Conservation (phyloP, 306 rosid species). For the Carpinus viminea region DNA sequence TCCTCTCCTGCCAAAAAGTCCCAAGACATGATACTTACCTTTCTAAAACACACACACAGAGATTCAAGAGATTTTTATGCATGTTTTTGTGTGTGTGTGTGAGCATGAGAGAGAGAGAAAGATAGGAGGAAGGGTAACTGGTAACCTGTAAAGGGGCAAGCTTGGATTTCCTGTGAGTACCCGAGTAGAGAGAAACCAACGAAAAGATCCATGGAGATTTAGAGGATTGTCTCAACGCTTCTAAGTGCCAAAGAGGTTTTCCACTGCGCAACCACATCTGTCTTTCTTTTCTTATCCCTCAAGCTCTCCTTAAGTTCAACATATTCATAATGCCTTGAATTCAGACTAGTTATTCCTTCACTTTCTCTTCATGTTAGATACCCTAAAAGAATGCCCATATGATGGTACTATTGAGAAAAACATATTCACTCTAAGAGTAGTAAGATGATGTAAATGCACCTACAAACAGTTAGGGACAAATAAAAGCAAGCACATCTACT, state of each 20-base stretch:
- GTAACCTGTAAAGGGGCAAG: constrained; percentile 88
- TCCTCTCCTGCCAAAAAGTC: constrained; percentile 66
- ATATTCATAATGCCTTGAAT: constrained; percentile 15
- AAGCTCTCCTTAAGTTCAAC: constrained; percentile 8
- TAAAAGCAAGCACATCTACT: background rate
- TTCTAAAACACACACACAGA: constrained; percentile 14
- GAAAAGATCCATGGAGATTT: constrained; percentile 49
- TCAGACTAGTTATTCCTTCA: constrained; percentile 20
- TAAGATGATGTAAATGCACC: background rate
- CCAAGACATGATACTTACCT: constrained; percentile 3
- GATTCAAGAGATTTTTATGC: constrained; percentile 5
- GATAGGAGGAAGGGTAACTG: background rate
- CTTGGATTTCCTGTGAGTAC: constrained; percentile 56
- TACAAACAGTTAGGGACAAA: background rate
- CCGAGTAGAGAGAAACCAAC: constrained; percentile 43
- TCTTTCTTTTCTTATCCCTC: constrained; percentile 24
- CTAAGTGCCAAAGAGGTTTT: constrained; percentile 37
- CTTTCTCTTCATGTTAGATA: constrained; percentile 11
- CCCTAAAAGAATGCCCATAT: constrained; percentile 17
- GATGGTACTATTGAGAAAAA: background rate
- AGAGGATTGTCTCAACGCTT: constrained; percentile 40
- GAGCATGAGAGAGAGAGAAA: background rate
- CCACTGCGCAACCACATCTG: constrained; percentile 51
- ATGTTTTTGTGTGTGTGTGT: background rate
- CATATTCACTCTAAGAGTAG: background rate